Percentiles rank a stretch among this genome's conserved stretches.
Evolutionary conservation across 495 filamentous ascomycete genomes (phyloP).

Genomic region (Daldinia grandis): DNA sequence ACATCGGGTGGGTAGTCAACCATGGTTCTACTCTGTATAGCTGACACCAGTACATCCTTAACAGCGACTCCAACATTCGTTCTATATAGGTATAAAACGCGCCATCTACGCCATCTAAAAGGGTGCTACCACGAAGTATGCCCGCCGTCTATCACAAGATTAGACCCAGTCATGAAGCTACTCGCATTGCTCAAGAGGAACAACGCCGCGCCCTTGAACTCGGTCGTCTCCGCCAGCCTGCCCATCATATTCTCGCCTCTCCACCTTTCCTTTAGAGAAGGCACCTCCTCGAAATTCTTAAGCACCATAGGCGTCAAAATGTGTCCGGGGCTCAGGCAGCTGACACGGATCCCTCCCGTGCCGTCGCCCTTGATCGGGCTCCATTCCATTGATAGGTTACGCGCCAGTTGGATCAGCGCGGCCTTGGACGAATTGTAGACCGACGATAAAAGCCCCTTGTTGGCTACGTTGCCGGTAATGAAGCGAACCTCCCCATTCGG

Average conservation of each 20-base stretch:
- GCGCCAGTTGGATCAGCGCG: slow-evolving; percentile 69
- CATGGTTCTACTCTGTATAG: not conserved
- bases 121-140: slow-evolving; percentile 58
- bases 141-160: slow-evolving; percentile 69
- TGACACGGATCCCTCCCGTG: slow-evolving; percentile 70
- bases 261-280: slow-evolving; percentile 66
- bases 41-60: not conserved
- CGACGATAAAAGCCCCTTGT: slow-evolving; percentile 72
- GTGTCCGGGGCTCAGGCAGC: slow-evolving; percentile 72
- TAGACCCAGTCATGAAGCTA: slow-evolving; percentile 75
- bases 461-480: slow-evolving; percentile 74
- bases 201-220: slow-evolving; percentile 70
- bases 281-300: slow-evolving; percentile 70
- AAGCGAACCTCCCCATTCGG: slow-evolving; percentile 63
- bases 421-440: slow-evolving; percentile 77
- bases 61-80: not conserved
- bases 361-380: slow-evolving; percentile 55
- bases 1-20: not conserved
- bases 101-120: not conserved
- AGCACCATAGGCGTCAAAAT: slow-evolving; percentile 77
- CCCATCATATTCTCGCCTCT: slow-evolving; percentile 77
- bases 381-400: slow-evolving; percentile 78
- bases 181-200: slow-evolving; percentile 69
- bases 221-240: slow-evolving; percentile 66
- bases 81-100: not conserved